Evolutionary conservation across 257 asterid genomes (phyloP).

Genomic region (Vinca minor): DNA sequence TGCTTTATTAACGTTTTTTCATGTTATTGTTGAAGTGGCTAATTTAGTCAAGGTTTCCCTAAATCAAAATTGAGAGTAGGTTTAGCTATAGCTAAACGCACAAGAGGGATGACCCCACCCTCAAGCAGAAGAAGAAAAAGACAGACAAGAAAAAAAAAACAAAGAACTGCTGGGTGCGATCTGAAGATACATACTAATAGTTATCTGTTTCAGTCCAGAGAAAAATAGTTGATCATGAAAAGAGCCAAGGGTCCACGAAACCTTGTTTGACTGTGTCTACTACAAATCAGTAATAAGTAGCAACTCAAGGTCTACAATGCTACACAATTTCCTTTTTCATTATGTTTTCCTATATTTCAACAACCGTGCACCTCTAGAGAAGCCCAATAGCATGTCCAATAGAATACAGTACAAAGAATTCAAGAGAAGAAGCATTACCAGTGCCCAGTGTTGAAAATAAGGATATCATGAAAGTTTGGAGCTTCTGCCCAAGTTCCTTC

Average conservation of each 20-base stretch:
- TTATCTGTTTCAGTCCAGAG: neutral
- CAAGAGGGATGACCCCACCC: neutral
- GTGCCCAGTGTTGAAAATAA: constrained; percentile 90
- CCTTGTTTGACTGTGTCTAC: neutral
- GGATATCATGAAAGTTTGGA: constrained; percentile 62
- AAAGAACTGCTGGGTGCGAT: neutral
- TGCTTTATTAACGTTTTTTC: neutral
- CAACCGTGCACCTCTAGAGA: neutral
- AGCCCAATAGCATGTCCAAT: neutral
- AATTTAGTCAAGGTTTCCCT: neutral
- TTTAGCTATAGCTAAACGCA: neutral
- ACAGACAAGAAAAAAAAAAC: neutral
- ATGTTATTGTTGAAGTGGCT: neutral
- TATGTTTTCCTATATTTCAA: neutral
- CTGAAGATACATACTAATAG: neutral
- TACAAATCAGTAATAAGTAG: neutral
- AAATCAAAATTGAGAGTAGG: neutral
- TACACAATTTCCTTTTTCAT: neutral
- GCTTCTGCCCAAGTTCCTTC: constrained; percentile 89
- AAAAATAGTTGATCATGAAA: neutral
- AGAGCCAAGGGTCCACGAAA: neutral
- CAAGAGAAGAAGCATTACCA: constrained; percentile 40
- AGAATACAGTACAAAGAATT: neutral
- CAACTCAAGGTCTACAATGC: neutral
- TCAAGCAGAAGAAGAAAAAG: too few species aligned